These are phyloP conservation scores for Fusarium newnesense DNA, from an alignment of 2,329 filamentous ascomycete genomes.

Conservation along the genomic window DNA sequence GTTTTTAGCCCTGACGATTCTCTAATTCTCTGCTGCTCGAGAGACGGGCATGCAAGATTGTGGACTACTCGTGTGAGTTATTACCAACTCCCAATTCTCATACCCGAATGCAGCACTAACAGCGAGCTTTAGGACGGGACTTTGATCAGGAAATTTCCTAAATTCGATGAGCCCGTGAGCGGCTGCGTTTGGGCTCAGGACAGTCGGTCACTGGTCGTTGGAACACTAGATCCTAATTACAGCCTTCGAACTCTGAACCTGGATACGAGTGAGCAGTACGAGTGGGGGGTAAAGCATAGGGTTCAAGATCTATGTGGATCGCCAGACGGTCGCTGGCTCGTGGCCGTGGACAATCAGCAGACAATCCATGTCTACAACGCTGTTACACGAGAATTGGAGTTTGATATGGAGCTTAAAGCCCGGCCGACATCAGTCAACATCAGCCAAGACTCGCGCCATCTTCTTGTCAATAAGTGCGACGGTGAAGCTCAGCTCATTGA, in stretches of 20 bases:
- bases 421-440: conserved; percentile 83
- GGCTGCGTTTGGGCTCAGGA: conserved; percentile 90
- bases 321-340: conserved; percentile 80
- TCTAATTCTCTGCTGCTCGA: conserved; percentile 84
- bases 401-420: conserved; percentile 72
- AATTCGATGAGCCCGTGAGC: conserved; percentile 86
- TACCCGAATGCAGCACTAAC: conserved; percentile 29
- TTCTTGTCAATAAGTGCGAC: conserved; percentile 85
- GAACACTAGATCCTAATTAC: conserved; percentile 74
- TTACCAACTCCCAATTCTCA: neutral
- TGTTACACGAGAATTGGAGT: conserved; percentile 76
- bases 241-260: conserved; percentile 79
- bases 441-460: conserved; percentile 80
- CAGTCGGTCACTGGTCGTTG: conserved; percentile 80
- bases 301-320: conserved; percentile 89
- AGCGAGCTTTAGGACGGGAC: conserved; percentile 64
- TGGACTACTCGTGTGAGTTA: conserved; percentile 76
- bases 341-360: conserved; percentile 77
- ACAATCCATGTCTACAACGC: conserved; percentile 87
- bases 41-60: conserved; percentile 77
- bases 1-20: conserved; percentile 93
- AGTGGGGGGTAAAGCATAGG: conserved; percentile 77
- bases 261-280: conserved; percentile 68
- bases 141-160: conserved; percentile 70
- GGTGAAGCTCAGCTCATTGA: conserved; percentile 83